phyloP scores from a whole-genome alignment of 2,329 filamentous ascomycete species.

The Paraconiothyrium brasiliense region DNA sequence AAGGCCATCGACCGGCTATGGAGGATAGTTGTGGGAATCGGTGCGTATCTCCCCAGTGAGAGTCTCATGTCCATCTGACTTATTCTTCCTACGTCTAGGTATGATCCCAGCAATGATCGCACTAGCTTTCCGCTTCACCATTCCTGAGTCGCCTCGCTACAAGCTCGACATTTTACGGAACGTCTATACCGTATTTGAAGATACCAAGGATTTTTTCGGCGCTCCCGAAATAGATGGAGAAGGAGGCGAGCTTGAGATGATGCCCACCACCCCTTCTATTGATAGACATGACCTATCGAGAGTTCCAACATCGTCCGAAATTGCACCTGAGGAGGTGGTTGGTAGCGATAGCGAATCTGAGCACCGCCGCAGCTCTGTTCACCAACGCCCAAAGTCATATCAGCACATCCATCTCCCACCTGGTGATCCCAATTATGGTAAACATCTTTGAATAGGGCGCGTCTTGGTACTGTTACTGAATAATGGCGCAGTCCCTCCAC shows the following conservation, averaged over 20 bases:
- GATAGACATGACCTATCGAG: slow-evolving; percentile 19
- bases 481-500: slow-evolving; percentile 42
- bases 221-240: slow-evolving; percentile 36
- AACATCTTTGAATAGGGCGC: too few species aligned
- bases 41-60: background rate
- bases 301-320: slow-evolving; percentile 36
- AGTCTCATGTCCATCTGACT: background rate
- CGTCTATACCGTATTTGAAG: slow-evolving; percentile 40
- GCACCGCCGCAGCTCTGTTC: slow-evolving; percentile 21
- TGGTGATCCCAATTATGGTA: slow-evolving; percentile 55
- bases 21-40: slow-evolving; percentile 53
- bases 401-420: slow-evolving; percentile 27
- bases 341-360: slow-evolving; percentile 39
- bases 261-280: slow-evolving; percentile 19
- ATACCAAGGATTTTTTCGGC: slow-evolving; percentile 45
- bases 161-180: slow-evolving; percentile 53
- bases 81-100: slow-evolving; percentile 17
- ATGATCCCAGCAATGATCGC: slow-evolving; percentile 51
- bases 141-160: slow-evolving; percentile 53
- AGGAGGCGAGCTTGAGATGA: slow-evolving; percentile 42
- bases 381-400: slow-evolving; percentile 15
- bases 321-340: slow-evolving; percentile 37
- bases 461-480: background rate
- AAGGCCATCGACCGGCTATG: slow-evolving; percentile 51
- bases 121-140: slow-evolving; percentile 51